Base-by-base conservation (phyloP, 345 rosid species). In the Erucastrum elatum region DNA sequence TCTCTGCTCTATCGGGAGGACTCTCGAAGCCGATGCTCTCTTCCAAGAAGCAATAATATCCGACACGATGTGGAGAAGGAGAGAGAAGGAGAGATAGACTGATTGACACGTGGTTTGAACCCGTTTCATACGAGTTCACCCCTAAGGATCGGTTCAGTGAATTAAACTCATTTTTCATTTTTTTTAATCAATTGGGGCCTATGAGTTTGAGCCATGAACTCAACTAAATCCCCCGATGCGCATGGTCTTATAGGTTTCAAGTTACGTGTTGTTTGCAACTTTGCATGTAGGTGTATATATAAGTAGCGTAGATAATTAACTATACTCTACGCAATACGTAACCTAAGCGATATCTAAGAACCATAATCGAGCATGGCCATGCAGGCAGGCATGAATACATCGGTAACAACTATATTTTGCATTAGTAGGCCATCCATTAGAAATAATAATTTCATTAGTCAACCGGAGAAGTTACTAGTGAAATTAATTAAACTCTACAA, bases 1-100 rank as follows among this genome's bases (percentile, higher is more conserved):
- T 26, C 82, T 87, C 29, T 83, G 82, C 5, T 58, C 74, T 68
- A 76, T 75, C 70, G 90, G 92, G 8, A 83, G 94, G 79, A 87
- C 86, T 25, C 81, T 83, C 51, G 94, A 90, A 81, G 90, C 90
- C 2, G 92, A 90, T 34, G 87, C 87, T 62, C 61, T 90, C 71
- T 85, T 87, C 63, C 90, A 83, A 9, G 90, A 90, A 80, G 79
- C 86, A 81, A 7, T 73, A n/a, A n/a, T n/a, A n/a, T n/a, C n/a
- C n/a, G n/a, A n/a, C n/a, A n/a, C n/a, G n/a, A n/a, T n/a, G n/a
- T n/a, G n/a, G n/a, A n/a, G n/a, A n/a, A n/a, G n/a, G n/a, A n/a
- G n/a, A n/a, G n/a, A n/a, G n/a, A n/a, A n/a, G n/a, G n/a, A n/a
- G n/a, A n/a, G n/a, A n/a, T n/a, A n/a, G n/a, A n/a, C n/a, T n/a